Conservation (phyloP, 2,329 filamentous ascomycete genomes). For the Claviceps digitariae region DNA sequence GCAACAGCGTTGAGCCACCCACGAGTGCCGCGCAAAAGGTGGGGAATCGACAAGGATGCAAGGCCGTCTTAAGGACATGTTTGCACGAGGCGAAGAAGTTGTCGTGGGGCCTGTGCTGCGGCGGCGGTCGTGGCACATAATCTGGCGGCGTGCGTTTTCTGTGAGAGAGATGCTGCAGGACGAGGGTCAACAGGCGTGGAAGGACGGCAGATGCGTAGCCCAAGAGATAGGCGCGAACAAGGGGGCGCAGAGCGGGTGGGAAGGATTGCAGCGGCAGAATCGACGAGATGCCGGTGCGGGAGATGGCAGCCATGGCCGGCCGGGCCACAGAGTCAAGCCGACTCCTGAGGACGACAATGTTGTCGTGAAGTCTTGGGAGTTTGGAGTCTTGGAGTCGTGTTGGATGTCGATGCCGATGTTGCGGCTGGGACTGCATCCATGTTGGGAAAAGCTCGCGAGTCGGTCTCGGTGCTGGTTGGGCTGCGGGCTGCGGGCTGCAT, state of each 20-base stretch:
- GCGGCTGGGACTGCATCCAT: too few relatives aligned
- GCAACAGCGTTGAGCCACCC: constrained; percentile 47
- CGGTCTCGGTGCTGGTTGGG: too few relatives aligned
- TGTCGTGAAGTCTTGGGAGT: background rate
- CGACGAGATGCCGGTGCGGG: background rate
- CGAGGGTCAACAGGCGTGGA: constrained; percentile 40
- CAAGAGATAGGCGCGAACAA: constrained; percentile 45
- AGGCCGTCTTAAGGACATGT: constrained; percentile 34
- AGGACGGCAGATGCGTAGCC: constrained; percentile 47
- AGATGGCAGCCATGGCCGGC: background rate
- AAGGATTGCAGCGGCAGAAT: constrained; percentile 19
- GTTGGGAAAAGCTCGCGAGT: too few relatives aligned
- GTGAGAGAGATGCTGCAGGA: constrained; percentile 35
- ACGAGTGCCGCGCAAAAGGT: constrained; percentile 48
- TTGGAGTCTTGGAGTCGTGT: background rate
- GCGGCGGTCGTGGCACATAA: constrained; percentile 11
- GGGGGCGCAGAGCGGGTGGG: constrained; percentile 38
- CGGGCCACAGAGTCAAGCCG: background rate
- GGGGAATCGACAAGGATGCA: constrained; percentile 44
- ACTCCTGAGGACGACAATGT: too few relatives aligned
- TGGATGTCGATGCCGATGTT: background rate
- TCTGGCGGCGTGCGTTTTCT: constrained; percentile 17
- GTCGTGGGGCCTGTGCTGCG: constrained; percentile 13
- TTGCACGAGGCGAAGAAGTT: constrained; percentile 20
- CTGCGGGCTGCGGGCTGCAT: too few relatives aligned